phyloP scores from a whole-genome alignment of 176 grass and related monocot species.

The Puccinellia tenuiflora region DNA sequence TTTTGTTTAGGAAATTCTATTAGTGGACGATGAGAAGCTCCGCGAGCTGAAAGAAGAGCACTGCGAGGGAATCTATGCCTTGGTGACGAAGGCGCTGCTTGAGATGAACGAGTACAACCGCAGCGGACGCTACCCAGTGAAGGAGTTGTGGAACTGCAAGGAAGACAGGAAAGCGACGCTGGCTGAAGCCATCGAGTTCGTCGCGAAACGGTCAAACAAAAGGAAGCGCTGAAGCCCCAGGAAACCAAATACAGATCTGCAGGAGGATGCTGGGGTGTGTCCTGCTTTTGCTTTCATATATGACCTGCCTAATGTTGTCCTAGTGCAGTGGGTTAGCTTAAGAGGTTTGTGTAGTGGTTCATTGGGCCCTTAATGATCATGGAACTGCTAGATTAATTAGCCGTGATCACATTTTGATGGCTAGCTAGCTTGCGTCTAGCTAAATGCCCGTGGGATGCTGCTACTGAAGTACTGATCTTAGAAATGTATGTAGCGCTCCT shows the following conservation, averaged over 20 bases:
- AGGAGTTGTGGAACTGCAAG: constrained; percentile 26
- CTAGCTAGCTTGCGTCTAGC: not conserved
- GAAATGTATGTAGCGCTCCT: too few species aligned
- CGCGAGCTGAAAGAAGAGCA: not conserved
- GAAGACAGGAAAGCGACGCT: not conserved
- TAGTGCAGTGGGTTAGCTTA: not conserved
- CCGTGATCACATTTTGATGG: not conserved
- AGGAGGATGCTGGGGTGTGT: not conserved
- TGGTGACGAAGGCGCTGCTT: constrained; percentile 22
- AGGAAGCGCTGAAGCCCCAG: constrained; percentile 8
- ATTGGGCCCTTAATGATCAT: not conserved
- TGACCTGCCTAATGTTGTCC: not conserved
- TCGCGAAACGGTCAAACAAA: not conserved
- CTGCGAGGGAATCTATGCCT: constrained; percentile 15
- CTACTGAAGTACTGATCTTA: too few species aligned
- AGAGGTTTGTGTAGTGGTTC: not conserved
- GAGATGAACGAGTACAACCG: constrained; percentile 52
- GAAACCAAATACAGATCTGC: too few species aligned
- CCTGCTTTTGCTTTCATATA: not conserved
- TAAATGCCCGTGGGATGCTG: too few species aligned
- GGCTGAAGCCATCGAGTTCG: not conserved
- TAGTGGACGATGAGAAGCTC: constrained; percentile 34
- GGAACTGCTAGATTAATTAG: not conserved
- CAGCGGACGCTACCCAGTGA: constrained; percentile 4
- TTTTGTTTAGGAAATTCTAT: constrained; percentile 29